These are phyloP conservation scores for Candida germanica DNA, from an alignment of 805 yeast species.

Conservation along the genomic window DNA sequence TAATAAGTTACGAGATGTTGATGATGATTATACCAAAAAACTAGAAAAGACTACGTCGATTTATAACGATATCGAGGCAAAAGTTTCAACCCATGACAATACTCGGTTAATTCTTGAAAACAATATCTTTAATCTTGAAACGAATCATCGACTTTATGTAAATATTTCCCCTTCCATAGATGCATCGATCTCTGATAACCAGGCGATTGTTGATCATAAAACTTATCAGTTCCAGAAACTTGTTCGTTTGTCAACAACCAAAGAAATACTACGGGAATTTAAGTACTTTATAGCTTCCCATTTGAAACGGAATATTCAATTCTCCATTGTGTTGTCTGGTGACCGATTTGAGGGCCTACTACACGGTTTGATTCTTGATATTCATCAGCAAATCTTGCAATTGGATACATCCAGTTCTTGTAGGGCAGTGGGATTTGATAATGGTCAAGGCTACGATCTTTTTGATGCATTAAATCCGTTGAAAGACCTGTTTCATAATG, in stretches of 20 bases:
- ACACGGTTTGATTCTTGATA: neutral
- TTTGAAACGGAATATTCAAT: neutral
- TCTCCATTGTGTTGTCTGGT: constrained; percentile 5
- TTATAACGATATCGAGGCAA: constrained; percentile 14
- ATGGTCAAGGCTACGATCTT: constrained; percentile 6
- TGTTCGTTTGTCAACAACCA: constrained; percentile 5
- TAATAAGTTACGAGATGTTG: constrained; percentile 1
- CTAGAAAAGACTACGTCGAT: constrained; percentile 5
- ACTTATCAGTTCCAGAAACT: constrained; percentile 17
- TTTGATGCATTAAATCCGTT: constrained; percentile 9
- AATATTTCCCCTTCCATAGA: too few relatives aligned
- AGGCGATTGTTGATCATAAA: constrained; percentile 6
- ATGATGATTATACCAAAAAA: constrained; percentile 3
- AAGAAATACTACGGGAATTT: constrained; percentile 19
- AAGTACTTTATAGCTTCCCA: constrained; percentile 13
- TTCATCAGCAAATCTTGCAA: constrained; percentile 1
- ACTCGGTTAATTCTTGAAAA: constrained; percentile 47
- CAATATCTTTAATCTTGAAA: constrained; percentile 38
- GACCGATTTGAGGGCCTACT: neutral
- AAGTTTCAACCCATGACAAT: constrained; percentile 31
- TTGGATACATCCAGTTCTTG: neutral
- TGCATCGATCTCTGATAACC: too few relatives aligned
- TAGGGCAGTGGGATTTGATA: constrained; percentile 10
- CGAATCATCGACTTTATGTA: constrained; percentile 24
- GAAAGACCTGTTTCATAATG: neutral